Base-by-base conservation (phyloP, 108 stramenopile species). In the Skeletonema potamos region DNA sequence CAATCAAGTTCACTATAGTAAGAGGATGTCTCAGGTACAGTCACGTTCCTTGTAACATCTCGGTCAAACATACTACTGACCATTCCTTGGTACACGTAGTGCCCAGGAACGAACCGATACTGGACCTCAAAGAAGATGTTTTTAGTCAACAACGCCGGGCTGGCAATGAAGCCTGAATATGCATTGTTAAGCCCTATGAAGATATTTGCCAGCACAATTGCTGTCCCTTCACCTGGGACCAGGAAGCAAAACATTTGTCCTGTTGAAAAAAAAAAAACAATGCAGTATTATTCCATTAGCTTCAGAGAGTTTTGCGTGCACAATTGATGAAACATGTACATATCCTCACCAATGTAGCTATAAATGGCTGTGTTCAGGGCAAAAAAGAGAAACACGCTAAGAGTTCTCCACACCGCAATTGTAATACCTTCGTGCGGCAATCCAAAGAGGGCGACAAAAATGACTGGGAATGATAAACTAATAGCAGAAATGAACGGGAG, bases 11-110 rank as follows among this genome's bases (percentile, higher is more conserved):
- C 58, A 36, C 69, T 33, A 36, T 56, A 86, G 57, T 83, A 86
- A 37, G 79, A 82, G 37, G 85, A 86, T 3, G 69, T 69, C n/a
- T 39, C 54, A 15, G 77, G 74, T 4, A 74, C 57, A 12, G 82
- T 70, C 29, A 85, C 77, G 15, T 62, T 61, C 26, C 84, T 70
- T 10, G 59, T 12, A 36, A 85, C 83, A 20, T 34, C 58, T 26
- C 32, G 26, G 15, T 15, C 39, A 63, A 83, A 92, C 33, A 87
- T 68, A 6, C 84, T 75, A 7, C 74, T 77, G 36, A 85, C 64
- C 30, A 92, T 64, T 13, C 88, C 91, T 62, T 92, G 86, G 64
- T 85, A 88, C 3, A 92, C 88, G 66, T 85, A 92, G 51, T 89
- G 91, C 13, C 91, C 88, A 54, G 88, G 91, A 15, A 73, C 84